Evolutionary conservation across 2,329 filamentous ascomycete species (phyloP).

Genomic region (Beauveria pseudobassiana): DNA sequence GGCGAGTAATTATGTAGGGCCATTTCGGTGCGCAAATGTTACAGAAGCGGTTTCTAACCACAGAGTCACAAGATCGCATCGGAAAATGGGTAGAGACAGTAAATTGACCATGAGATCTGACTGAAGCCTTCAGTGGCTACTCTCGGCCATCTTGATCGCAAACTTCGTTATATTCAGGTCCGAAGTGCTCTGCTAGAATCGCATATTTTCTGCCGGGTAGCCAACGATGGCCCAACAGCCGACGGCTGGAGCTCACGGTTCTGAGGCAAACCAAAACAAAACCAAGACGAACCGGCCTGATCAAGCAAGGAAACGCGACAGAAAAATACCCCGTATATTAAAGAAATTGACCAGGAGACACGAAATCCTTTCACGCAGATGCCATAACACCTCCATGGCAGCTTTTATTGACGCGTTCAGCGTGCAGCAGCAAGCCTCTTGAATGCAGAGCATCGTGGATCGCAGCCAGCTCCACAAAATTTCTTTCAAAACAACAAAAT

Average conservation of each 20-base stretch:
- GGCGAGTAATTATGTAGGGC: no score
- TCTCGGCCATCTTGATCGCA: not conserved
- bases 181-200: not conserved
- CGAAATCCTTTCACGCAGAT: not conserved
- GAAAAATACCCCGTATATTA: not conserved
- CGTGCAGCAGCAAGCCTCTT: not conserved
- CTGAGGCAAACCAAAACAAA: not conserved
- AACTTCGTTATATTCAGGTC: not conserved
- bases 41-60: no score
- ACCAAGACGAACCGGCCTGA: not conserved
- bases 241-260: not conserved
- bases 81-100: not conserved
- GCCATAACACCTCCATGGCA: no score
- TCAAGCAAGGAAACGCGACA: not conserved
- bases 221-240: not conserved
- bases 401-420: no score
- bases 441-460: not conserved
- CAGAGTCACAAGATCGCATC: no score
- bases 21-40: no score
- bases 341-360: not conserved
- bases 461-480: conserved; percentile 1
- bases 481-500: not conserved
- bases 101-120: not conserved
- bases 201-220: not conserved
- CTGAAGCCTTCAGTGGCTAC: no score